Base-by-base conservation (phyloP, 495 filamentous ascomycete species). In the Staphylotrichum tortipilum region DNA sequence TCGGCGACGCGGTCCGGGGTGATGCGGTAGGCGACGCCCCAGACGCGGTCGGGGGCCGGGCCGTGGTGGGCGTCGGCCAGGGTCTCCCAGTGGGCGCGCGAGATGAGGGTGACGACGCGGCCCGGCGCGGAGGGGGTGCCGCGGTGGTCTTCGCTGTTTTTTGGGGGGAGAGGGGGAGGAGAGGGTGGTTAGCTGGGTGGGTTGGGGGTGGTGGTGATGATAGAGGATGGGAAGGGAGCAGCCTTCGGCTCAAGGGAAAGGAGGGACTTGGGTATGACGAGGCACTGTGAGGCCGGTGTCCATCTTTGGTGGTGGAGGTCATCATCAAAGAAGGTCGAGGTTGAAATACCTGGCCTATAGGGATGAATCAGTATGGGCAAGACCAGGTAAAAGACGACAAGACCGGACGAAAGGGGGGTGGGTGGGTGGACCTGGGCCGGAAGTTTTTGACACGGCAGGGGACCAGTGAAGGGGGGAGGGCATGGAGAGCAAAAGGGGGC, bases 11-110 rank as follows among this genome's bases (percentile, higher is more conserved):
- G 78, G 1, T 74, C 69, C 9, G 81, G 59, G 7, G 79, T 70
- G 57, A 99, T 96, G 56, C 90, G 88, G 68, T 96, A 99, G 34
- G 89, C 91, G 4, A 84, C 86, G 48, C 94, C 94, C 88, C 89
- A 95, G 54, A 94, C 86, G 56, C 68, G 69, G 49, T 86, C 71
- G 39, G 80, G 67, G 37, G 81, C 68, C 52, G 75, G 59, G 60
- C 72, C 69, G 60, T 83, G 71, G 41, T 79, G 74, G 59, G n/a
- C n/a, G n/a, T 98, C 90, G 38, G 78, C 76, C 21, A 97, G 67
- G 4, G 77, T 83, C 55, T 85, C 79, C 89, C 88, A 97, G 64
- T 85, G 85, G 2, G 75, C 70, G 23, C 80, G 80, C 55, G 86
- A 81, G 53, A 97, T 95, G 11, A 99, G 77, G 0, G 92, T 99